Evolutionary conservation across 2,329 filamentous ascomycete genomes (phyloP), one percentile per base, ranked within the genome.

Genomic region (Aspergillus hiratsukae): DNA sequence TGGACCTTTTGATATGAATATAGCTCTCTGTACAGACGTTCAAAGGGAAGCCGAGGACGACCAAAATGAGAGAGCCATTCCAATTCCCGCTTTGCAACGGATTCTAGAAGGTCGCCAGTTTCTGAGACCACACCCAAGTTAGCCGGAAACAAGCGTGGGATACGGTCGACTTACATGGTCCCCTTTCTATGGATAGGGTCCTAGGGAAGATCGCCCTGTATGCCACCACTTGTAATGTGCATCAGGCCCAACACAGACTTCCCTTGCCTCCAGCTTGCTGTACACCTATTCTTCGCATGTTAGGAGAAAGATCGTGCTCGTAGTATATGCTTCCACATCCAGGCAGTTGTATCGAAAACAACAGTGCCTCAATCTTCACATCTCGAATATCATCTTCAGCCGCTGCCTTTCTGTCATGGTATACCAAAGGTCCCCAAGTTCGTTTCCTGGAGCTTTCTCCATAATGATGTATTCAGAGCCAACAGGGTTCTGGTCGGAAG

Each of bases 401-500:
- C 57, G 46, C 1, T 52, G 53, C 19, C 56, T 46, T 25, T 59
- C 60, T 11, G 53, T 35, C 46, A 67, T 55, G n/a, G 52, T 51
- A 54, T 62, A 71, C 73, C 71, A 76, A 4, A 65, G 49, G 43
- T 72, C 67, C 8, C 66, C 66, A 17, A 75, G 51, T 17, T 66
- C 62, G 8, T 31, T 58, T 21, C 75, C 74, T 9, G 52, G 58
- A 5, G 71, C 49, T 28, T 65, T 59, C 48, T 75, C 75, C 67
- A 77, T 72, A 27, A 76, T 67, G 6, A 78, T 67, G 29, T 73
- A 77, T 63, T 76, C 72, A 9, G 70, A 70, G 0, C 73, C 73
- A 45, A 71, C 73, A 54, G 68, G 19, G 54, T 77, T 77, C 8
- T 71, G 63, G 3, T 58, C 48, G 9, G 58, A 67, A 27, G 70